Conservation (phyloP, 495 filamentous ascomycete species). For the Glutinoglossum americanum region DNA sequence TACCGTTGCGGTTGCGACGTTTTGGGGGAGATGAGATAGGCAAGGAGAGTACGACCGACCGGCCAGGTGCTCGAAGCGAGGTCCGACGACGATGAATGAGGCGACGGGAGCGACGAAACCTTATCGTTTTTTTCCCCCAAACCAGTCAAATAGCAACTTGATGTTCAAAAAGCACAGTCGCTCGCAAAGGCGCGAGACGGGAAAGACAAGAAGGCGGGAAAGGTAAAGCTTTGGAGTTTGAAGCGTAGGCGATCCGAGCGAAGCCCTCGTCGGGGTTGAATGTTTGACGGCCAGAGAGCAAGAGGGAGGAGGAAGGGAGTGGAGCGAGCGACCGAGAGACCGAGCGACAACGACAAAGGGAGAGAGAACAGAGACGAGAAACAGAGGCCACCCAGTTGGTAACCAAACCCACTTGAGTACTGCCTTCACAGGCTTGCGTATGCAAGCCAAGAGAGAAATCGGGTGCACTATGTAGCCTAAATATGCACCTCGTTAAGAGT, state of each 20-base stretch:
- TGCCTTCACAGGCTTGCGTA: not conserved
- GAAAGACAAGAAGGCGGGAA: not conserved
- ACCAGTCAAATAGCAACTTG: not conserved
- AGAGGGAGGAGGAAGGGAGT: too few relatives aligned
- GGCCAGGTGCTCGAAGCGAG: not conserved
- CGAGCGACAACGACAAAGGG: not conserved
- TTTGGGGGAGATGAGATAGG: not conserved
- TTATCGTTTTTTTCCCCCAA: not conserved
- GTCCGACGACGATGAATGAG: not conserved
- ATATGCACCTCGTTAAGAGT: not conserved
- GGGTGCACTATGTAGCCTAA: not conserved
- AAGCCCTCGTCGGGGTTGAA: too few relatives aligned
- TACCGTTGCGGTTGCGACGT: not conserved
- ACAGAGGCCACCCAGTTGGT: not conserved
- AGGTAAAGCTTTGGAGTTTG: not conserved
- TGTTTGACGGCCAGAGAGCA: not conserved
- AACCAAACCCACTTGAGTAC: not conserved
- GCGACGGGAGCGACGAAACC: not conserved
- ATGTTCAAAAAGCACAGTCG: not conserved
- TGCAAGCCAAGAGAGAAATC: slow-evolving; percentile 2
- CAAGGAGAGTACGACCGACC: not conserved
- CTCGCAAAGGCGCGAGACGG: not conserved
- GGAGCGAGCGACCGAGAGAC: not conserved
- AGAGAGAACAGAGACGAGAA: not conserved
- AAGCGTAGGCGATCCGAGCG: not conserved